Percentiles rank a stretch among this genome's conserved stretches.
Conservation (phyloP, 305 asterid genomes). For the Fraxinus greggii region DNA sequence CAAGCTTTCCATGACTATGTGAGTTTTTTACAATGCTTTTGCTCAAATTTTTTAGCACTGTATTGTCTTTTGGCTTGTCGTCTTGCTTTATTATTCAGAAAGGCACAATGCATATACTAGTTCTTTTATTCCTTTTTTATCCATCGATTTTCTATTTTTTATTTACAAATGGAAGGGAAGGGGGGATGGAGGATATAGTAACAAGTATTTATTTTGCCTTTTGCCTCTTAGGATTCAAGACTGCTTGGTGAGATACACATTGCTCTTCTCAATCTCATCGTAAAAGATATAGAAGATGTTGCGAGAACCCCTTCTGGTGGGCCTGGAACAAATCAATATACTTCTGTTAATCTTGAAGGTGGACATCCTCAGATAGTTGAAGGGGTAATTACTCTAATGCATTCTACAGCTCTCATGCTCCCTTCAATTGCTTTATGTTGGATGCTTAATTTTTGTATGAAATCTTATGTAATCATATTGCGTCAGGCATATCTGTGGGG, state of each 20-base stretch:
- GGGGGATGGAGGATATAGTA: not conserved
- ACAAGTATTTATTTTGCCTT: constrained; percentile 19
- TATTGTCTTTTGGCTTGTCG: not conserved
- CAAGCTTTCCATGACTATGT: constrained; percentile 97
- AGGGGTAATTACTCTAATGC: constrained; percentile 69
- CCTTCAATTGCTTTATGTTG: not conserved
- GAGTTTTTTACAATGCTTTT: constrained; percentile 41
- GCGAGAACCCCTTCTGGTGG: constrained; percentile 96
- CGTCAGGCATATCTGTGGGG: constrained; percentile 94
- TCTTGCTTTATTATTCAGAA: constrained; percentile 6
- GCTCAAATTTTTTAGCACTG: not conserved
- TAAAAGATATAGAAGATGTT: constrained; percentile 96
- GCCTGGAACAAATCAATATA: constrained; percentile 96
- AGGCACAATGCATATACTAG: not conserved
- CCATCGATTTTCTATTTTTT: not conserved
- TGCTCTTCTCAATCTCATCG: constrained; percentile 68
- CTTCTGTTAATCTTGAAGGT: constrained; percentile 94
- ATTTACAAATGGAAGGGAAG: not conserved
- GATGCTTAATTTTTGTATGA: constrained; percentile 6
- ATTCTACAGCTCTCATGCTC: not conserved
- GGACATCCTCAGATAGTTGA: constrained; percentile 96
- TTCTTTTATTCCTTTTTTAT: not conserved
- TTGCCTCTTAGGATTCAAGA: constrained; percentile 74
- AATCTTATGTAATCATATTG: constrained; percentile 24
- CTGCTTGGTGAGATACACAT: constrained; percentile 83